Base-by-base conservation (phyloP, 306 rosid genomes). In the Alnus glutinosa region DNA sequence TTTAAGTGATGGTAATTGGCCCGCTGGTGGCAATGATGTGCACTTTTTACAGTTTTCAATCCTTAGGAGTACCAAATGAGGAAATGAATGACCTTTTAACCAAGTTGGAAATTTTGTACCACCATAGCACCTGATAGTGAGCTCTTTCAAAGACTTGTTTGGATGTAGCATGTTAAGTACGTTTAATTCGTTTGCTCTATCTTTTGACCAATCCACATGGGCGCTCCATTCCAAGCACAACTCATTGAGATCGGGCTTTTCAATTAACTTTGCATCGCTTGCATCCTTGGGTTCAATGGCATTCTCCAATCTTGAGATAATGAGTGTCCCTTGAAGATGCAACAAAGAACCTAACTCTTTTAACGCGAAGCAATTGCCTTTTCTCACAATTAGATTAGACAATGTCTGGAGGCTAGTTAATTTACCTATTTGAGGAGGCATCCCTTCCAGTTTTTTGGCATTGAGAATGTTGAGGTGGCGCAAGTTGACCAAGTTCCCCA, bases 301-400 rank as follows among this genome's bases (percentile, higher is more conserved):
- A 55, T 78, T 71, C 52, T 78, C 77, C n/a, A 76, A 44, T 49
- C n/a, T 36, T 63, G 79, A 76, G 32, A 77, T 51, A 63, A 7
- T 11, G 18, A 76, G 55, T 51, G 13, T 63, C 63, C 70, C 3
- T 1, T 0, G 42, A 78, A 48, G 32, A 37, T 67, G 71, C 2
- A 10, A 16, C 71, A 39, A 67, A 37, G 19, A 9, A 6, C 50
- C 71, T 37, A 67, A 2, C 71, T 67, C 71, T 10, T 39, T 39
- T 9, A 67, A 7, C 0, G n/a, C 5, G 1, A 48, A 37, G 14
- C 28, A 67, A 67, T 36, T 3, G 5, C 4, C 30, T 67, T 67
- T 67, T 39, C 30, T 30, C 7, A 67, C 49, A 37, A 64, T 37
- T 4, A 64, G n/a, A 36, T 64, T 14, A 34, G 70, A 64, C 70